Evolutionary conservation across 129 eudicot genomes (phyloP).

Genomic region (Rutidosis leptorrhynchoides): DNA sequence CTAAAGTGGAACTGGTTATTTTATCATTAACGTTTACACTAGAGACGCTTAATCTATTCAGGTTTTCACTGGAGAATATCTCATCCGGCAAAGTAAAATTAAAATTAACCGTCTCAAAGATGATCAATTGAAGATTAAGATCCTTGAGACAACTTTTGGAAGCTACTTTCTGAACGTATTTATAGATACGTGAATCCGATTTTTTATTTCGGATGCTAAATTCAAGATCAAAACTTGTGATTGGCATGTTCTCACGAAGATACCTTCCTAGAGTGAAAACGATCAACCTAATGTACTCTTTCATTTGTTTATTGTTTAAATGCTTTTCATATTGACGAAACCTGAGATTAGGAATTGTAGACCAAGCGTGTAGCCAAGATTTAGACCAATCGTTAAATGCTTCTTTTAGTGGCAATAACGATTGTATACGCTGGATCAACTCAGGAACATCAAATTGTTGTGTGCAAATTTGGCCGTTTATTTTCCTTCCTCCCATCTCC

Average conservation of each 20-base stretch:
- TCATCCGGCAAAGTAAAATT: slow-evolving; percentile 1
- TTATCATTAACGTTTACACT: too few relatives aligned
- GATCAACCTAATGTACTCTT: not conserved
- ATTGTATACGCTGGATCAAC: not conserved
- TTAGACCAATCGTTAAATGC: not conserved
- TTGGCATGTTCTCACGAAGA: not conserved
- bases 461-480: not conserved
- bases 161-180: not conserved
- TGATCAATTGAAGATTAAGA: not conserved
- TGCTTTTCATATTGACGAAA: not conserved
- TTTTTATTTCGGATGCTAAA: not conserved
- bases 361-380: slow-evolving; percentile 20
- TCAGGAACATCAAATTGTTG: not conserved
- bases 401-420: too few relatives aligned
- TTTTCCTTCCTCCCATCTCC: not conserved
- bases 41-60: not conserved
- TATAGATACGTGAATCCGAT: not conserved
- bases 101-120: not conserved
- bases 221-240: not conserved
- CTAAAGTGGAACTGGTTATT: too few relatives aligned
- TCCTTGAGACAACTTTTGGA: not conserved
- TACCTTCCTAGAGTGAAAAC: not conserved
- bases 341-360: slow-evolving; percentile 16
- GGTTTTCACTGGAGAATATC: too few relatives aligned
- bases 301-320: too few relatives aligned